Conservation (phyloP, 2,329 filamentous ascomycete genomes). For the Stromatinia cepivora region DNA sequence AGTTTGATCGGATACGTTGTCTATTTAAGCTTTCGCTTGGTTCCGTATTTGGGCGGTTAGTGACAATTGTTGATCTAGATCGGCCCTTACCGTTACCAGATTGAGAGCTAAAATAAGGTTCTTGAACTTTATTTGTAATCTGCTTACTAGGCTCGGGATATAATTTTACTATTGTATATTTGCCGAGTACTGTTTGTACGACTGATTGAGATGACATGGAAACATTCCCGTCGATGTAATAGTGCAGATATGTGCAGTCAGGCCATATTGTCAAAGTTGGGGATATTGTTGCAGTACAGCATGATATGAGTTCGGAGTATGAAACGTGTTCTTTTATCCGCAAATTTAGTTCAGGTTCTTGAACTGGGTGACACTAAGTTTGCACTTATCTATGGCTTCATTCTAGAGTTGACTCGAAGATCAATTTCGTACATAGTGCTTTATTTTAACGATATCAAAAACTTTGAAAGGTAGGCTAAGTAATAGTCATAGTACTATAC, state of each 20-base stretch:
- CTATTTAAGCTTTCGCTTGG: not conserved
- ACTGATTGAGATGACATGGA: not conserved
- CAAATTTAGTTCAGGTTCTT: too few species aligned
- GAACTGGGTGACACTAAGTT: too few species aligned
- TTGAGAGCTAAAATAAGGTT: not conserved
- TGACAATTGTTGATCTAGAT: not conserved
- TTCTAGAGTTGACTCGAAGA: not conserved
- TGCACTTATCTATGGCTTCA: not conserved
- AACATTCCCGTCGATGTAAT: not conserved
- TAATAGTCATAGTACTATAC: not conserved
- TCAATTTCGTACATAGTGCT: not conserved
- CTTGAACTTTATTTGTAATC: not conserved
- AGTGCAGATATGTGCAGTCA: not conserved
- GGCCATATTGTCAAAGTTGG: not conserved
- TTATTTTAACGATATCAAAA: not conserved
- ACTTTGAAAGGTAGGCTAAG: not conserved
- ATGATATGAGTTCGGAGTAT: not conserved
- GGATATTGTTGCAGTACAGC: not conserved
- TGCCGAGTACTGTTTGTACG: not conserved
- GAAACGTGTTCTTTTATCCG: too few species aligned
- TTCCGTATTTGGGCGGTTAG: not conserved
- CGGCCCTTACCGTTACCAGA: too few species aligned
- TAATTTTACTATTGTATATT: not conserved
- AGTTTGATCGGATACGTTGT: not conserved
- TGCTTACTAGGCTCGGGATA: not conserved